Conservation (phyloP, 2,329 filamentous ascomycete genomes). For the Penicillium griseofulvum region DNA sequence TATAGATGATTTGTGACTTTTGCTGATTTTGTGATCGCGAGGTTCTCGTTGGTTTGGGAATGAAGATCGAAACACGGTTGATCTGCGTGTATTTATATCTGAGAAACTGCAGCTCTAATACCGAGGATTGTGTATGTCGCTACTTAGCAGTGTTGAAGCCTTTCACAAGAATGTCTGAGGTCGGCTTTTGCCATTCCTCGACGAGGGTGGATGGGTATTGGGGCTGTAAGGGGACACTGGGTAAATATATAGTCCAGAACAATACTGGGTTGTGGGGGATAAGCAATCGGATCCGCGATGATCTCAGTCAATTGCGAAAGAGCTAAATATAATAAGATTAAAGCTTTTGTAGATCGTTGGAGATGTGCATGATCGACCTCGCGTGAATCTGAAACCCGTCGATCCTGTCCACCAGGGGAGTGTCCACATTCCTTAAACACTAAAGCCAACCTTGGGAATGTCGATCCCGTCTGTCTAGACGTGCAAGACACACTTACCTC, state of each 20-base stretch:
- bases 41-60: conserved; percentile 13
- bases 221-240: conserved; percentile 19
- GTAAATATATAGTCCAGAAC: conserved; percentile 18
- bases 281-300: conserved; percentile 12
- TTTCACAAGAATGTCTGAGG: conserved; percentile 11
- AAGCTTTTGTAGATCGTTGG: conserved; percentile 5
- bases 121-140: conserved; percentile 8
- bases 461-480: no score
- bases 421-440: conserved; percentile 16
- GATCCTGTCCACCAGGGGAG: conserved; percentile 18
- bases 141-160: background rate
- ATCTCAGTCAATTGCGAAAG: conserved; percentile 7
- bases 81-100: conserved; percentile 18
- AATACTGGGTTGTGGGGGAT: conserved; percentile 17
- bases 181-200: background rate
- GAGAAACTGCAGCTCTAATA: background rate
- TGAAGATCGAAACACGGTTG: conserved; percentile 2
- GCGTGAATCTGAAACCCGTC: conserved; percentile 13
- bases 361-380: conserved; percentile 19
- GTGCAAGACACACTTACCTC: conserved; percentile 5
- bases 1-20: background rate
- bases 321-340: background rate
- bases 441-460: background rate
- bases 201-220: conserved; percentile 8
- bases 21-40: background rate